These are phyloP conservation scores for Cenchrus fungigraminus DNA, from an alignment of 176 grass and related monocot genomes.

Conservation along the genomic window DNA sequence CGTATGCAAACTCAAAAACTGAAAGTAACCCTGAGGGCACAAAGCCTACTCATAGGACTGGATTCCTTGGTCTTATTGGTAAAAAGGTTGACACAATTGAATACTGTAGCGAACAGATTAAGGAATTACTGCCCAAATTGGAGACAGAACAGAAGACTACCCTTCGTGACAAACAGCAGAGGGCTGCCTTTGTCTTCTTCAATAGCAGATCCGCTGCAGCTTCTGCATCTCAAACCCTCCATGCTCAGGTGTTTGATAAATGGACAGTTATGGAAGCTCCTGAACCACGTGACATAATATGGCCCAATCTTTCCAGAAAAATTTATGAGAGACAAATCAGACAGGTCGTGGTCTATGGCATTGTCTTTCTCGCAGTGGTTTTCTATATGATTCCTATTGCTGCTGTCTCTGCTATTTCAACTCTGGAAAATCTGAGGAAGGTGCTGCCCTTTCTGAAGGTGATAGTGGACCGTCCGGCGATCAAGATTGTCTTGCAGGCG, in stretches of 20 bases:
- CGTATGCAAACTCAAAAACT: slow-evolving; percentile 74
- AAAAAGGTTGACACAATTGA: slow-evolving; percentile 88
- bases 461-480: slow-evolving; percentile 47
- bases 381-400: slow-evolving; percentile 81
- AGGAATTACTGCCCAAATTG: slow-evolving; percentile 81
- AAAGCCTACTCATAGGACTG: slow-evolving; percentile 67
- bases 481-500: slow-evolving; percentile 81
- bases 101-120: slow-evolving; percentile 76
- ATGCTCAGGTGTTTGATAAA: slow-evolving; percentile 74
- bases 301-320: slow-evolving; percentile 71
- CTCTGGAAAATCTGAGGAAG: slow-evolving; percentile 63
- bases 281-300: slow-evolving; percentile 69
- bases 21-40: slow-evolving; percentile 62
- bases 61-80: slow-evolving; percentile 85
- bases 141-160: slow-evolving; percentile 80
- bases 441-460: slow-evolving; percentile 80
- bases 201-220: slow-evolving; percentile 75
- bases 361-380: slow-evolving; percentile 78
- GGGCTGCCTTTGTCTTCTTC: slow-evolving; percentile 82
- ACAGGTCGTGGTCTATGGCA: slow-evolving; percentile 54
- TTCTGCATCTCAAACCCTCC: slow-evolving; percentile 84
- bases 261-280: slow-evolving; percentile 91
- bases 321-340: slow-evolving; percentile 71
- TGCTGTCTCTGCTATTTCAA: slow-evolving; percentile 80
- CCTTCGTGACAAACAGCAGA: slow-evolving; percentile 73